These are phyloP conservation scores for Termitomyces bulborhizus DNA, from an alignment of 768 basidiomycete genomes.

Conservation along the genomic window DNA sequence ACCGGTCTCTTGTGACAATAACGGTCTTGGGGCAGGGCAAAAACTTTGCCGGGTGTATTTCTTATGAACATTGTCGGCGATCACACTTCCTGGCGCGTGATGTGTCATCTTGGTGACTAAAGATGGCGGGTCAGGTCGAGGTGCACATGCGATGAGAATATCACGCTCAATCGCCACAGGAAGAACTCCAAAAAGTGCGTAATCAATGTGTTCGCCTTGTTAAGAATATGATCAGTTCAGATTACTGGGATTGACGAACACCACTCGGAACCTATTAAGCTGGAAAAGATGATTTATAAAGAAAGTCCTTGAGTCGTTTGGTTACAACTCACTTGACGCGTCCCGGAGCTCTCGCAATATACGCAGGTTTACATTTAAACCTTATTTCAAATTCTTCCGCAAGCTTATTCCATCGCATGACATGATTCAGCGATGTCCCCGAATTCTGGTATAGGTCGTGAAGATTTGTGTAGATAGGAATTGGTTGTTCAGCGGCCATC, in stretches of 20 bases:
- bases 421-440: slow-evolving; percentile 49
- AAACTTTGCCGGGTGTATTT: slow-evolving; percentile 60
- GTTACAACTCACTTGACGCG: slow-evolving; percentile 60
- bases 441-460: slow-evolving; percentile 48
- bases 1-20: slow-evolving; percentile 17
- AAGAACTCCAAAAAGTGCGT: slow-evolving; percentile 76
- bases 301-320: too few species aligned
- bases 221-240: neutral
- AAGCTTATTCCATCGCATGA: slow-evolving; percentile 56
- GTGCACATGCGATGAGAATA: slow-evolving; percentile 71
- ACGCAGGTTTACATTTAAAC: slow-evolving; percentile 62
- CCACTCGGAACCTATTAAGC: slow-evolving; percentile 34
- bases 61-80: slow-evolving; percentile 54
- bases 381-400: slow-evolving; percentile 52
- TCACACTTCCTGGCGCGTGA: slow-evolving; percentile 44
- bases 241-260: neutral
- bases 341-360: slow-evolving; percentile 74
- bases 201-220: slow-evolving; percentile 80
- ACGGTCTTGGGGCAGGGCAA: slow-evolving; percentile 36
- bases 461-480: slow-evolving; percentile 58
- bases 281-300: slow-evolving; percentile 7
- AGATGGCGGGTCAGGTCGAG: slow-evolving; percentile 24
- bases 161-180: slow-evolving; percentile 84
- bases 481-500: slow-evolving; percentile 52
- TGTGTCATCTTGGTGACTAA: slow-evolving; percentile 19